Base-by-base conservation (phyloP, 2,329 filamentous ascomycete species). In the Coleophoma crateriformis region DNA sequence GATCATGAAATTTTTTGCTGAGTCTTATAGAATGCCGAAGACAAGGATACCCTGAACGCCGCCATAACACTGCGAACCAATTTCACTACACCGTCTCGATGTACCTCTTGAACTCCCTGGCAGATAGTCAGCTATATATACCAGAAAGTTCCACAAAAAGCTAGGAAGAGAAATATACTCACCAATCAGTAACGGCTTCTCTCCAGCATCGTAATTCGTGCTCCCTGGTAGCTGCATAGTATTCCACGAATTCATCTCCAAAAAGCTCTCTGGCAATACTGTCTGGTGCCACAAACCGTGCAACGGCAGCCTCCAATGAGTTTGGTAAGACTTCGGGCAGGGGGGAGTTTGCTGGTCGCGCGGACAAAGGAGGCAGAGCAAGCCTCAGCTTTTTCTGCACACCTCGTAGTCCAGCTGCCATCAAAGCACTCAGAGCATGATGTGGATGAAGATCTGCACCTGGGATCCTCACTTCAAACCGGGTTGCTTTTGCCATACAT, bases 151-250 rank as follows among this genome's bases (percentile, higher is more conserved):
- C 32, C 45, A 43, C n/a, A 32, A 14, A 19, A 15, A 33, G n/a
- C 4, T 8, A 46, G 32, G 35, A 20, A 48, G 49, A 37, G 40
- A 34, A 48, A 49, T 19, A 19, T 19, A 83, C 87, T 68, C 76
- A 92, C 90, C 92, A 97, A 68, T 97, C 94, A 17, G 92, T 97
- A 7, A 97, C 92, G 2, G 91, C 91, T 67, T 97, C 92, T 61
- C 97, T 90, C 87, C 88, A 99, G 17, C 96, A 70, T 54, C 87
- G 75, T 51, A 94, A 79, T 70, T 99, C 94, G 68, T 99, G 91
- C 67, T 95, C 86, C 56, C 94, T 80, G 15, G 92, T 96, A 13
- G 92, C 94, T 11, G 85, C 89, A 72, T 85, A 99, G 68, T 97
- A 94, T 13, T 97, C 90, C 3, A 99, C 94, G 70, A 99, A 99